phyloP scores from a whole-genome alignment of 1,139 yeast genomes.

The Wickerhamiella infanticola region DNA sequence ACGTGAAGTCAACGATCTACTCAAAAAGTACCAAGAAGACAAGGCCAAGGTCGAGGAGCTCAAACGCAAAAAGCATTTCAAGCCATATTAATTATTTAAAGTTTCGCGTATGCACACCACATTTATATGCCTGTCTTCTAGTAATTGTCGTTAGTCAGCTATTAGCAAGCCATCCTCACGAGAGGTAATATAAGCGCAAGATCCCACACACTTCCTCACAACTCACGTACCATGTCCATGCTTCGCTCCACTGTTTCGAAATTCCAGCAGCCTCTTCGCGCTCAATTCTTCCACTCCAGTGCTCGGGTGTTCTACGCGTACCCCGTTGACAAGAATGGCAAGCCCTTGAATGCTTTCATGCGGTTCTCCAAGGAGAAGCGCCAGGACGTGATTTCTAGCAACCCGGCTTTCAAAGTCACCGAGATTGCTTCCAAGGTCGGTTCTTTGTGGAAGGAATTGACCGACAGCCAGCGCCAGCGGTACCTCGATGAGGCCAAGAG shows the following conservation, averaged over 20 bases:
- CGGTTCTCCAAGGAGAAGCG: conserved; percentile 12
- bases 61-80: conserved; percentile 69
- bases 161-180: too few relatives aligned
- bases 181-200: too few relatives aligned
- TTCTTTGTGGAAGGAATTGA: conserved; percentile 11
- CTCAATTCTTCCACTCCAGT: background rate
- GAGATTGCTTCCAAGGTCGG: conserved; percentile 12
- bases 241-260: background rate
- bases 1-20: conserved; percentile 75
- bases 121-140: too few relatives aligned
- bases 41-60: conserved; percentile 68
- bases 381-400: conserved; percentile 5
- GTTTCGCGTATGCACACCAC: too few relatives aligned
- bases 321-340: conserved; percentile 13
- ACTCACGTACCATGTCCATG: background rate
- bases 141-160: too few relatives aligned
- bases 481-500: conserved; percentile 10
- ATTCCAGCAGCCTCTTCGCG: background rate
- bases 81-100: conserved; percentile 43
- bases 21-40: conserved; percentile 73
- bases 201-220: too few relatives aligned
- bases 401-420: conserved; percentile 10
- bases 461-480: conserved; percentile 8
- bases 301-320: conserved; percentile 1
- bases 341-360: conserved; percentile 13